Conservation (phyloP, 768 basidiomycete genomes). For the Multifurca ochricompacta region DNA sequence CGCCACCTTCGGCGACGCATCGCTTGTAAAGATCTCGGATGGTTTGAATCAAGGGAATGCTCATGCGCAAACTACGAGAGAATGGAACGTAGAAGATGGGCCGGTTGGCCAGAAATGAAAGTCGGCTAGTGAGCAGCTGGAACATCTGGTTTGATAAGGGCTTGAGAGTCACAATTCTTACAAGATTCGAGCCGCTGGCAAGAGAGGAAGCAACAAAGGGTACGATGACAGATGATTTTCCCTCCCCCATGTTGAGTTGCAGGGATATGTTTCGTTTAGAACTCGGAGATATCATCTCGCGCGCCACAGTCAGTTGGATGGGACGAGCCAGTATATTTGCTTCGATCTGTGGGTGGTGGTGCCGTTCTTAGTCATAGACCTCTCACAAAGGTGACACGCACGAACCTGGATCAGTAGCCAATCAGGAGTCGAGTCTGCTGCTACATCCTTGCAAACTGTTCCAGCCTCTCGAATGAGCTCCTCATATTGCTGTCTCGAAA, state of each 20-base stretch:
- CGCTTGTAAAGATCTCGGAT: slow-evolving; percentile 31
- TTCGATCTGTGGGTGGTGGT: slow-evolving; percentile 33
- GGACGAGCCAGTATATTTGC: slow-evolving; percentile 36
- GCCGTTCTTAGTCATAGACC: neutral
- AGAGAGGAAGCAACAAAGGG: slow-evolving; percentile 35
- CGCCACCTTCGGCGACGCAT: slow-evolving; percentile 34
- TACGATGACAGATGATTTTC: slow-evolving; percentile 45
- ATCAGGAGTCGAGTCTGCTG: neutral
- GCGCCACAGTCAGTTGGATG: slow-evolving; percentile 35
- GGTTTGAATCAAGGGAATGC: slow-evolving; percentile 10
- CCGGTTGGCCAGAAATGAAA: slow-evolving; percentile 38
- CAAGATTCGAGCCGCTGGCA: slow-evolving; percentile 36
- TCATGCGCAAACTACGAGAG: slow-evolving; percentile 31
- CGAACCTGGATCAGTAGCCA: slow-evolving; percentile 12
- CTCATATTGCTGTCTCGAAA: neutral
- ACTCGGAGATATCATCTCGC: slow-evolving; percentile 39
- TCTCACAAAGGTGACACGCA: neutral
- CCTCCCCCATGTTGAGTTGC: slow-evolving; percentile 55
- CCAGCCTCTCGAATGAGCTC: neutral
- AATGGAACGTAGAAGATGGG: slow-evolving; percentile 44
- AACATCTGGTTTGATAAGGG: slow-evolving; percentile 42
- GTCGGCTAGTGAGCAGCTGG: slow-evolving; percentile 35
- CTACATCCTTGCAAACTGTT: neutral
- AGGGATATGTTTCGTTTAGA: slow-evolving; percentile 32
- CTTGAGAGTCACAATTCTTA: slow-evolving; percentile 43